Base-by-base conservation (phyloP, 164 flowering plant species). In the Nymphaea thermarum region DNA sequence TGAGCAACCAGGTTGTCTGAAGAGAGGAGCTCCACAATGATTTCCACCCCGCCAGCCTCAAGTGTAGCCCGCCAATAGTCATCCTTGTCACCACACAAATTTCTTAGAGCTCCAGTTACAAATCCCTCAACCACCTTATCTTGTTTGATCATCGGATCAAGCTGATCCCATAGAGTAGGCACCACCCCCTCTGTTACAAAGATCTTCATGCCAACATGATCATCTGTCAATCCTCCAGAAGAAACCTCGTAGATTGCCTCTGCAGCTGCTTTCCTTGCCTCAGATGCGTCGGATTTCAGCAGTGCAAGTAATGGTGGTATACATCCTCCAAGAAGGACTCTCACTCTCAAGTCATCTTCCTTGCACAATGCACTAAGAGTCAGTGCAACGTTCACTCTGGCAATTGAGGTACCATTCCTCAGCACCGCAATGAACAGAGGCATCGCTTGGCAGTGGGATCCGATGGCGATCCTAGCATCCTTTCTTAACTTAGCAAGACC, bases 181-280 rank as follows among this genome's bases (percentile, higher is more conserved):
- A 89, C 90, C 60, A 91, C 98, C 71, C 92, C 98, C 78, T 91
- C 98, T 8, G 92, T 91, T 16, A 82, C 82, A 79, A 91, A 91
- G 73, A 91, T 91, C 70, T 87, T 89, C 82, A 80, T 77, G 44
- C 98, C 98, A 66, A 91, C 91, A 76, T 84, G 97, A 80, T 89
- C 95, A 75, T 86, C 88, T 17, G 86, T 85, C 65, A 89, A 79
- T 17, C 92, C 90, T 73, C 89, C 89, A n/a, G 85, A 80, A 17
- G 96, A 91, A 65, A 91, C 94, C 74, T 83, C 92, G 80, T 72
- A 86, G 68, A 91, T 78, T 17, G 96, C 92, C 77, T 89, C 93
- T 10, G 96, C 96, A 16, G 98, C 96, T 62, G 89, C 98, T 72
- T 84, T 91, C 71, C 88, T 83, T 3, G 89, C 86, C 12, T 91